Conservation (phyloP, 768 basidiomycete genomes). For the Rhizopogon vulgaris region DNA sequence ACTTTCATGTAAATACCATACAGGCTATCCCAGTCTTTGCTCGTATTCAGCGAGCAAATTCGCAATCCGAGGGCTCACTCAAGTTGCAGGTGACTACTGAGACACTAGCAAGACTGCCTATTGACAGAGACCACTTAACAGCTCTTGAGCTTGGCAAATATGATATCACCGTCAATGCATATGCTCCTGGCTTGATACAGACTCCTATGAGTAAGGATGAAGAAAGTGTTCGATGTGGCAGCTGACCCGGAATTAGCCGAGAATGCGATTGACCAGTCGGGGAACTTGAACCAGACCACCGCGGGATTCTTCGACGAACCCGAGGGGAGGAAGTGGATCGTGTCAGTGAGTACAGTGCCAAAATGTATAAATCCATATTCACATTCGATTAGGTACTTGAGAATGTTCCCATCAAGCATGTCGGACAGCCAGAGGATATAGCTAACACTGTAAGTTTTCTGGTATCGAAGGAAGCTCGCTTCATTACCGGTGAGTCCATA, state of each 20-base stretch:
- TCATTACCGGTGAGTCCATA: slow-evolving; percentile 25
- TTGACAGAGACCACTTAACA: slow-evolving; percentile 11
- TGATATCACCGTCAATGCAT: slow-evolving; percentile 20
- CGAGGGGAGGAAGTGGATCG: not conserved
- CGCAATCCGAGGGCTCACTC: slow-evolving; percentile 32
- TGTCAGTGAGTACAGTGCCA: not conserved
- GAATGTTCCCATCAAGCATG: slow-evolving; percentile 10
- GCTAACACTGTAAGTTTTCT: slow-evolving; percentile 28
- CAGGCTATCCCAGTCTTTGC: not conserved
- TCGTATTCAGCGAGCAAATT: slow-evolving; percentile 31
- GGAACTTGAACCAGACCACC: not conserved
- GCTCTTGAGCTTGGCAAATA: slow-evolving; percentile 7
- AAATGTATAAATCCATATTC: not conserved
- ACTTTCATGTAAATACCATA: slow-evolving; percentile 12
- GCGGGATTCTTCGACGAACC: too few relatives aligned
- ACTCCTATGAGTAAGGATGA: slow-evolving; percentile 5
- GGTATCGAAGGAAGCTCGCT: slow-evolving; percentile 26
- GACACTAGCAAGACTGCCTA: slow-evolving; percentile 15
- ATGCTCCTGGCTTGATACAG: slow-evolving; percentile 12
- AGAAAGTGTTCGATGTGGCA: not conserved
- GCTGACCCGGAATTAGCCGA: not conserved
- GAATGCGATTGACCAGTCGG: not conserved
- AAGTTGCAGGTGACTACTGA: slow-evolving; percentile 9
- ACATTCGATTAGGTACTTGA: not conserved
- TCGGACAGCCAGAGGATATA: slow-evolving; percentile 22